Evolutionary conservation across 2,329 filamentous ascomycete species (phyloP).

Genomic region (Monosporascus ibericus): DNA sequence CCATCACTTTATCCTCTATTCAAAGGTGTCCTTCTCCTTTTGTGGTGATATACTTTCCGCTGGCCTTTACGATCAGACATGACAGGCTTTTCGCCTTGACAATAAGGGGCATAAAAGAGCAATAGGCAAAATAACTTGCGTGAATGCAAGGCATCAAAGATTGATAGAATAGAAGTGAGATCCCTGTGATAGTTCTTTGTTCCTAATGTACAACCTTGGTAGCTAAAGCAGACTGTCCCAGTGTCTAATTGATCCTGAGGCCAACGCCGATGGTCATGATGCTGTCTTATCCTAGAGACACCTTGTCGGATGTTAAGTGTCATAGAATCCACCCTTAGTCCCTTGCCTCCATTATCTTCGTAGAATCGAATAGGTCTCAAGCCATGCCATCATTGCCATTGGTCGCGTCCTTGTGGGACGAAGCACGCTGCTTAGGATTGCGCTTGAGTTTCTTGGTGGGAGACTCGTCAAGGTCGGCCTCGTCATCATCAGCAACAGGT

Average conservation of each 20-base stretch:
- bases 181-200: neutral
- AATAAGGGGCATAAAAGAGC: neutral
- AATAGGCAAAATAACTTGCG: neutral
- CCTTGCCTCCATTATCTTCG: conserved; percentile 1
- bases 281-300: neutral
- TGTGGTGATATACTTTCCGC: neutral
- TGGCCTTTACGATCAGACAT: neutral
- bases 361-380: conserved; percentile 2
- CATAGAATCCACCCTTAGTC: neutral
- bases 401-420: neutral
- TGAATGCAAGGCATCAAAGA: neutral
- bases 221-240: neutral
- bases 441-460: conserved; percentile 12
- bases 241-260: neutral
- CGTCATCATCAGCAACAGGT: conserved; percentile 1
- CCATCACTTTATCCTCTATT: neutral
- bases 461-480: conserved; percentile 2
- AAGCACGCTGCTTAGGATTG: conserved; percentile 3
- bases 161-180: neutral
- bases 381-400: conserved; percentile 7
- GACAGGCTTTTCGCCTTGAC: neutral
- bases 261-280: neutral
- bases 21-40: neutral
- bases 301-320: neutral
- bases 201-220: neutral